These are phyloP conservation scores for Boechera retrofracta DNA, from an alignment of 345 rosid species.

Conservation along the genomic window DNA sequence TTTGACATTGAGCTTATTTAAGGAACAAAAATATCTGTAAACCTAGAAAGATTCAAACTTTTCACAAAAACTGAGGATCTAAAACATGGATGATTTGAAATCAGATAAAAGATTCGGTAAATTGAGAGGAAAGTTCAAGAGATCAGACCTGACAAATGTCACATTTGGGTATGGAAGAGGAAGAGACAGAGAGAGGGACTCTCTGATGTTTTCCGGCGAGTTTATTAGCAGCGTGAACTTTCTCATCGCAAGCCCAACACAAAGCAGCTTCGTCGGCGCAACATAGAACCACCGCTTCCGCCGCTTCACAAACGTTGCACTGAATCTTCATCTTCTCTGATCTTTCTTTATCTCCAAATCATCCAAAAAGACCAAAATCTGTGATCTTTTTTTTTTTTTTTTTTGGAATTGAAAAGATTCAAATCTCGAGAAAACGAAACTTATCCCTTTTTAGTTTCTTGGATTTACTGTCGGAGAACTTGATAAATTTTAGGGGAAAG, in stretches of 20 bases:
- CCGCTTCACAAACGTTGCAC: slow-evolving; percentile 95
- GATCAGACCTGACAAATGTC: slow-evolving; percentile 86
- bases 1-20: neutral
- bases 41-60: slow-evolving; percentile 19
- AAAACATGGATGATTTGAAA: neutral
- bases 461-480: slow-evolving; percentile 11
- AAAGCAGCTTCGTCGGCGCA: slow-evolving; percentile 99
- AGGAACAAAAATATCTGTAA: slow-evolving; percentile 4
- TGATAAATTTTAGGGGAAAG: neutral
- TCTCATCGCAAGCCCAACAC: slow-evolving; percentile 88
- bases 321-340: slow-evolving; percentile 75
- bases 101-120: neutral
- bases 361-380: neutral
- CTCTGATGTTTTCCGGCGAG: slow-evolving; percentile 96
- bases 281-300: slow-evolving; percentile 93
- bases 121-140: neutral
- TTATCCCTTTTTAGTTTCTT: neutral
- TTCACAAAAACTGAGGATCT: neutral
- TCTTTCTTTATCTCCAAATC: slow-evolving; percentile 7
- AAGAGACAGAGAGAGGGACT: slow-evolving; percentile 70
- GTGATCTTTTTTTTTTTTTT: neutral
- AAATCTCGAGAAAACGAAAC: slow-evolving; percentile 13
- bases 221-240: slow-evolving; percentile 95
- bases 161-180: slow-evolving; percentile 86
- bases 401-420: neutral